phyloP scores from a whole-genome alignment of 495 filamentous ascomycete genomes.

The Lepidopterella palustris region DNA sequence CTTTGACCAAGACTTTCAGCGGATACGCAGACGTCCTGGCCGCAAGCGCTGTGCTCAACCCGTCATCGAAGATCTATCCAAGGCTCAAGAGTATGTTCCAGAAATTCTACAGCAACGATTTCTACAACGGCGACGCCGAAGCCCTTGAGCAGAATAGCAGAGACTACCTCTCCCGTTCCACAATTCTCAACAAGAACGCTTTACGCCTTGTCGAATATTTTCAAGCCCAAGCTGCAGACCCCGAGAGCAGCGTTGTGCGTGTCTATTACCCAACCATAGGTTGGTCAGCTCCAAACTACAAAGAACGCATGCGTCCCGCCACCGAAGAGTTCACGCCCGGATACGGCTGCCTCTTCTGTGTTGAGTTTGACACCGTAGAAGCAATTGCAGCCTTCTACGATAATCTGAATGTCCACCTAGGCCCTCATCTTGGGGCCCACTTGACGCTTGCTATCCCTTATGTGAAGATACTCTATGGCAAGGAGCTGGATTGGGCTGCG shows the following conservation, averaged over 20 bases:
- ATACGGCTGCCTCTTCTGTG: not conserved
- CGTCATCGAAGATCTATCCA: slow-evolving; percentile 31
- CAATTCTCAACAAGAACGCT: slow-evolving; percentile 43
- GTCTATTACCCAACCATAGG: not conserved
- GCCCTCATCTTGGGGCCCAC: slow-evolving; percentile 46
- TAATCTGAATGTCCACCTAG: slow-evolving; percentile 37
- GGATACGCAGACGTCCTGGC: slow-evolving; percentile 49
- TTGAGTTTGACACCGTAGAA: not conserved
- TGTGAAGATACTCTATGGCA: slow-evolving; percentile 37
- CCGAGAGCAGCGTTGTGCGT: not conserved
- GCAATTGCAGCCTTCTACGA: slow-evolving; percentile 38
- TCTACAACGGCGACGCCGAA: slow-evolving; percentile 39
- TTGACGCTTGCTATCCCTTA: slow-evolving; percentile 41
- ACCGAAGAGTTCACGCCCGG: not conserved
- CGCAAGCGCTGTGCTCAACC: slow-evolving; percentile 35
- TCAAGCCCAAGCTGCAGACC: not conserved
- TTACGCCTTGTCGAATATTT: slow-evolving; percentile 36
- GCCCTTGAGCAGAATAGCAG: slow-evolving; percentile 40
- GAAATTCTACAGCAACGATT: slow-evolving; percentile 36
- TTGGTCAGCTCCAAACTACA: not conserved
- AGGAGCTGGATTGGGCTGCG: slow-evolving; percentile 13
- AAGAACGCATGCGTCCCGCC: not conserved
- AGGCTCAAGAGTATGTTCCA: slow-evolving; percentile 31
- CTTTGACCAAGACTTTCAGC: slow-evolving; percentile 47
- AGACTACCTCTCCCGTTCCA: slow-evolving; percentile 38